These are phyloP conservation scores for Scleromitrula shiraiana DNA, from an alignment of 2,329 filamentous ascomycete genomes.

Conservation along the genomic window DNA sequence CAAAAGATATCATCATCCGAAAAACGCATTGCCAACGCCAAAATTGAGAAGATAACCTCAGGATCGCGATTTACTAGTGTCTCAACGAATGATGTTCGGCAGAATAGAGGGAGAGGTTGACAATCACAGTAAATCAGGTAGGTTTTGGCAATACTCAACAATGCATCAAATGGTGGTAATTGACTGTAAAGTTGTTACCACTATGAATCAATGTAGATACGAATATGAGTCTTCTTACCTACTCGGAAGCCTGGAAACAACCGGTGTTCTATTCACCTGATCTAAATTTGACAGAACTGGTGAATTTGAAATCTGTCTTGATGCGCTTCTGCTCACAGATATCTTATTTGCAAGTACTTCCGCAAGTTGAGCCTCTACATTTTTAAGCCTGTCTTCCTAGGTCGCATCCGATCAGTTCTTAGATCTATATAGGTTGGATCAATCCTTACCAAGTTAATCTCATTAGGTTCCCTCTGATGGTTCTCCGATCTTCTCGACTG, in stretches of 20 bases:
- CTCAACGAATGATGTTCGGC: constrained; percentile 33
- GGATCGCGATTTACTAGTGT: constrained; percentile 33
- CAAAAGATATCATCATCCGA: constrained; percentile 24
- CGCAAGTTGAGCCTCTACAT: constrained; percentile 24
- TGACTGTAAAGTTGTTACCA: constrained; percentile 14
- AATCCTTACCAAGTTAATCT: constrained; percentile 2
- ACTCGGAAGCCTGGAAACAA: constrained; percentile 9
- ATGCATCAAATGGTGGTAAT: constrained; percentile 33
- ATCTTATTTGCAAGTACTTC: constrained; percentile 23
- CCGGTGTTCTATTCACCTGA: background rate
- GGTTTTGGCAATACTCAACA: constrained; percentile 33
- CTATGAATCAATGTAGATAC: background rate
- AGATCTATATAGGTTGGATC: no score
- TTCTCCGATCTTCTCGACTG: background rate
- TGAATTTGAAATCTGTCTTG: constrained; percentile 9
- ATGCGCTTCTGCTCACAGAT: constrained; percentile 7
- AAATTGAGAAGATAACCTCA: constrained; percentile 30
- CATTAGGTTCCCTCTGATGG: constrained; percentile 1
- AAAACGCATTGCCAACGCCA: constrained; percentile 39
- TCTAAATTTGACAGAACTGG: background rate
- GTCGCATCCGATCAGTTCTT: background rate
- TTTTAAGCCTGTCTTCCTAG: constrained; percentile 25
- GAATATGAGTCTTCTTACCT: constrained; percentile 4
- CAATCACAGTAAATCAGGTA: constrained; percentile 42
- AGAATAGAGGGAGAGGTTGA: constrained; percentile 42